These are phyloP conservation scores for Noccaea bulbosa DNA, from an alignment of 345 rosid genomes.

Conservation along the genomic window DNA sequence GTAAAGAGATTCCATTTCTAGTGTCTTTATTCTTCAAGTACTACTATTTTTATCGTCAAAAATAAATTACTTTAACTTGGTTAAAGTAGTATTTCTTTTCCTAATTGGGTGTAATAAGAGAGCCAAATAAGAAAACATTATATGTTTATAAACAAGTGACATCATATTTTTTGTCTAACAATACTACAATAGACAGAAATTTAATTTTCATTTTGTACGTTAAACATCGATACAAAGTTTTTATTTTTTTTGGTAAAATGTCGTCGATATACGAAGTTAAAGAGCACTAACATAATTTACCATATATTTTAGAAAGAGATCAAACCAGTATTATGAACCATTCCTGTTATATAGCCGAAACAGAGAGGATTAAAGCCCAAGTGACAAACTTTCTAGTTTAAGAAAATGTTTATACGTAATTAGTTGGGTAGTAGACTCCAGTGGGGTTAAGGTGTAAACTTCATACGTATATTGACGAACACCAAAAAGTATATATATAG, in stretches of 20 bases:
- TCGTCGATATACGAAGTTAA: too few species aligned
- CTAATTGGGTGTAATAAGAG: background rate
- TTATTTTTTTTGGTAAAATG: too few species aligned
- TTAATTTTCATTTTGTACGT: background rate
- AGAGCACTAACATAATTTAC: background rate
- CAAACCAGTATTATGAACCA: background rate
- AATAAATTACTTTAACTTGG: constrained; percentile 1
- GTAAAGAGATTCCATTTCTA: constrained; percentile 32
- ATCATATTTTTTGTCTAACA: background rate
- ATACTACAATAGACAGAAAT: background rate
- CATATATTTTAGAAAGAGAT: background rate
- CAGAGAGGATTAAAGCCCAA: too few species aligned
- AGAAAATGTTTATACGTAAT: too few species aligned
- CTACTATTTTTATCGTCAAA: background rate
- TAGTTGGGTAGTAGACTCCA: too few species aligned
- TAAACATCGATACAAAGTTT: background rate
- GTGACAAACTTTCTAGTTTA: too few species aligned
- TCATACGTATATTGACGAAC: constrained; percentile 7
- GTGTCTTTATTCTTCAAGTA: constrained; percentile 23
- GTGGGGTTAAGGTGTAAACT: background rate
- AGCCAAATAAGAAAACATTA: background rate
- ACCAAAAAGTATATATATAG: background rate
- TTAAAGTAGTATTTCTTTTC: constrained; percentile 20
- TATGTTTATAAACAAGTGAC: constrained; percentile 8
- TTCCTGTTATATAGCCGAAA: background rate